Conservation (phyloP, 2,329 filamentous ascomycete genomes). For the Penicillium sumatraense region DNA sequence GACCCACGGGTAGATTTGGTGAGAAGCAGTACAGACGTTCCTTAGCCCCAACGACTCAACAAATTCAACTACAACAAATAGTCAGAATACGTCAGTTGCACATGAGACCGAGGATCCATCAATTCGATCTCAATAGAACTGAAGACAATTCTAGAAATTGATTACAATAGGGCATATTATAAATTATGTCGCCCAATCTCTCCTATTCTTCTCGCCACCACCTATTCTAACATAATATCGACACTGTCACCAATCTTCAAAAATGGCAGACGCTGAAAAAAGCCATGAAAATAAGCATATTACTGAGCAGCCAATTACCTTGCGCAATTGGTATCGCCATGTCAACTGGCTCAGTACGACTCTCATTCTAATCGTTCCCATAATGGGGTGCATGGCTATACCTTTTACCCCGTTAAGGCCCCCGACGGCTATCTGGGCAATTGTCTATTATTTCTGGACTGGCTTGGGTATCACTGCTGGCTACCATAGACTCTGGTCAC, state of each 20-base stretch:
- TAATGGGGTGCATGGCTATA: conserved; percentile 72
- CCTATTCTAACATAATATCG: background rate
- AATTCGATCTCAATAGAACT: background rate
- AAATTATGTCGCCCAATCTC: background rate
- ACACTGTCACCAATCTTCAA: background rate
- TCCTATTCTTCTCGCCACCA: background rate
- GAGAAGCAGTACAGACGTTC: background rate
- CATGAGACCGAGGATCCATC: conserved; percentile 11
- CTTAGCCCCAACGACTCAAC: conserved; percentile 8
- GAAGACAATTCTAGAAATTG: background rate
- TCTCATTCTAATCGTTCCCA: conserved; percentile 77
- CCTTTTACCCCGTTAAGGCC: conserved; percentile 76
- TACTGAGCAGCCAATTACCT: conserved; percentile 78
- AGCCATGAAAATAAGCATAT: conserved; percentile 62
- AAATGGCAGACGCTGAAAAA: background rate
- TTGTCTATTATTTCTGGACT: conserved; percentile 83
- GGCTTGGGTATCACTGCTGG: conserved; percentile 76
- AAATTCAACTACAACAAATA: background rate
- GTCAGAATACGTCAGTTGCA: conserved; percentile 1
- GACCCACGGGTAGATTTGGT: background rate
- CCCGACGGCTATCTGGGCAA: conserved; percentile 74
- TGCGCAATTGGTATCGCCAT: conserved; percentile 86
- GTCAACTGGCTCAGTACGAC: conserved; percentile 90
- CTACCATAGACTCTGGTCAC: conserved; percentile 16
- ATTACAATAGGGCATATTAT: background rate